Base-by-base conservation (phyloP, 208 protist genomes). In the Leishmania guyanensis region DNA sequence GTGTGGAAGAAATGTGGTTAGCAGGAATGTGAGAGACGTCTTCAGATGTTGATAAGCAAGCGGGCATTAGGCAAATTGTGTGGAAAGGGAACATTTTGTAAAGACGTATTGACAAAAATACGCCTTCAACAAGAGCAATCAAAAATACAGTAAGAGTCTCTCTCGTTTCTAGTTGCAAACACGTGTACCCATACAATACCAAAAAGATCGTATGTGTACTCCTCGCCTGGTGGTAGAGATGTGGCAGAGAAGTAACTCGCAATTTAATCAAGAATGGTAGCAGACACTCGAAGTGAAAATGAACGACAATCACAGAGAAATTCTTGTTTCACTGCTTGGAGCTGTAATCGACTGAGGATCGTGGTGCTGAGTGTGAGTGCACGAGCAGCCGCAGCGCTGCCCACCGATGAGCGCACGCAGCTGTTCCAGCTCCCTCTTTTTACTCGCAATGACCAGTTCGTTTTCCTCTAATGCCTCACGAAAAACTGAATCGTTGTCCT, bases 391-490 rank as follows among this genome's bases (percentile, higher is more conserved):
- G 68, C 86, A 90, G 12, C 77, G 77, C 64, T 87, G 83, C 12
- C 77, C 80, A 4, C 81, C 76, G 1, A 90, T 76, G 39, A 87
- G 75, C 43, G 77, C 51, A 48, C 46, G 78, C 46, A 90, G 81
- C 26, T 78, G 77, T 9, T 51, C 81, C 12, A 90, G 56, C 5
- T 87, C 86, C 17, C 39, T 75, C 75, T 90, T 79, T 36, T 86
- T 90, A 20, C 72, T 85, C 17, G 56, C 65, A 64, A 88, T 90
- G 48, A 88, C 78, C 12, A 83, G 39, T 50, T 77, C 78, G 60
- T 90, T 88, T 78, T 88, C 84, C 43, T 83, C 77, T 58, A 88
- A 64, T 9, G 83, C 84, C 60, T 88, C 82, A 12, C 76, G 75
- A 69, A 88, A 86, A 56, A 90, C 78, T 50, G 80, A 71, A 50